Evolutionary conservation across 495 filamentous ascomycete species (phyloP).

Genomic region (Penicillium taxi): DNA sequence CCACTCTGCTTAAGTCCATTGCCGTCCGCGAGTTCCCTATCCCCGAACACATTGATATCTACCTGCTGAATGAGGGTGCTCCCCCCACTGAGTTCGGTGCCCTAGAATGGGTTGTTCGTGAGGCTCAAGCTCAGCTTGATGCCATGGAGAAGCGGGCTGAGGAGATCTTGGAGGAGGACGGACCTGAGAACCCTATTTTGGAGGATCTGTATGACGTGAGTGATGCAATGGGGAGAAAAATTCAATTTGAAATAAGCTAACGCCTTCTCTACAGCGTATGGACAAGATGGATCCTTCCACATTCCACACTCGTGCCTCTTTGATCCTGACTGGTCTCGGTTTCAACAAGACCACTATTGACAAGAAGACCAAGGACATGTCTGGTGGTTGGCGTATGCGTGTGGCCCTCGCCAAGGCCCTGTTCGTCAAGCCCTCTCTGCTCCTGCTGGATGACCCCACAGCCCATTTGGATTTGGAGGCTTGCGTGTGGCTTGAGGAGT

Average conservation of each 20-base stretch:
- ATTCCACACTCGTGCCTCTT: conserved; percentile 91
- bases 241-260: neutral
- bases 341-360: conserved; percentile 97
- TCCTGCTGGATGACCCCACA: conserved; percentile 96
- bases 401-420: conserved; percentile 95
- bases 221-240: conserved; percentile 6
- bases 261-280: conserved; percentile 59
- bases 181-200: conserved; percentile 83
- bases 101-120: conserved; percentile 91
- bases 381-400: conserved; percentile 99
- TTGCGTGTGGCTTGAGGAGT: conserved; percentile 99
- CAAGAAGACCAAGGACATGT: conserved; percentile 99
- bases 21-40: conserved; percentile 89
- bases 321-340: conserved; percentile 96
- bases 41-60: conserved; percentile 96
- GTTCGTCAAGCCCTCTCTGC: conserved; percentile 93
- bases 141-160: conserved; percentile 82
- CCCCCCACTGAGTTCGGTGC: conserved; percentile 81
- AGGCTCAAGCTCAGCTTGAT: conserved; percentile 91
- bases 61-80: conserved; percentile 97
- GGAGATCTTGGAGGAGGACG: conserved; percentile 81
- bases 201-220: conserved; percentile 94
- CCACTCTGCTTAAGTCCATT: conserved; percentile 91
- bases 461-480: conserved; percentile 99
- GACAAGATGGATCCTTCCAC: conserved; percentile 99